Conservation (phyloP, 805 yeast genomes). For the Myxozyma neotropica region DNA sequence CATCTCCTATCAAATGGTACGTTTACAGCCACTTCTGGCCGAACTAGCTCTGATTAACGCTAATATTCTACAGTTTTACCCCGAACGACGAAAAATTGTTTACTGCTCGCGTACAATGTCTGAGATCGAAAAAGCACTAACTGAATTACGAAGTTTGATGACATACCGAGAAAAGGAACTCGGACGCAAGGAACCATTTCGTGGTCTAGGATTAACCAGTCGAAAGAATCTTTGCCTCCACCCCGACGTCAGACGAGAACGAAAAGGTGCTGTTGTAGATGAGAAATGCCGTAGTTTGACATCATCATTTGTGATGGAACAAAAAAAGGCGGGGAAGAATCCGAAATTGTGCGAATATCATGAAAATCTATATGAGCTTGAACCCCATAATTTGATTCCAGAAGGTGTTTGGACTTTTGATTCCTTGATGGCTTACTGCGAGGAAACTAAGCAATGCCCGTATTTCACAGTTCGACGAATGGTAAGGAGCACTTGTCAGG, state of each 20-base stretch:
- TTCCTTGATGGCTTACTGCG: constrained; percentile 73
- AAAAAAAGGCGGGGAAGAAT: constrained; percentile 60
- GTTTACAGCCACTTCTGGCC: too few relatives aligned
- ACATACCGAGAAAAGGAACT: constrained; percentile 78
- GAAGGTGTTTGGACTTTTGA: constrained; percentile 95
- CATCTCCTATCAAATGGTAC: constrained; percentile 84
- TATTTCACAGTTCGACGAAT: constrained; percentile 97
- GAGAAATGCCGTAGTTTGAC: constrained; percentile 95
- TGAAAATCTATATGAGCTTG: constrained; percentile 82
- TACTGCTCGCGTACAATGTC: constrained; percentile 99
- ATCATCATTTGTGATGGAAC: constrained; percentile 79
- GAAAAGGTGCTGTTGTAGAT: constrained; percentile 91
- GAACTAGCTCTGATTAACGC: too few relatives aligned
- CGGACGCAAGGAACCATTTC: constrained; percentile 84
- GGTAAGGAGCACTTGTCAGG: too few relatives aligned
- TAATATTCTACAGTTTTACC: constrained; percentile 68
- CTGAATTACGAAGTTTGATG: constrained; percentile 88
- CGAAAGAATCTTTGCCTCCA: constrained; percentile 93
- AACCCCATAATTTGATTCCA: constrained; percentile 87
- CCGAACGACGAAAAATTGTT: constrained; percentile 90
- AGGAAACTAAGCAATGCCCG: constrained; percentile 82
- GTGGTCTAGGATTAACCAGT: constrained; percentile 91
- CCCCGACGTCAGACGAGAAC: constrained; percentile 81
- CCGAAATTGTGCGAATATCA: constrained; percentile 81
- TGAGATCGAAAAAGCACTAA: constrained; percentile 95